phyloP scores from a whole-genome alignment of 208 protist species.

The Leishmania major region DNA sequence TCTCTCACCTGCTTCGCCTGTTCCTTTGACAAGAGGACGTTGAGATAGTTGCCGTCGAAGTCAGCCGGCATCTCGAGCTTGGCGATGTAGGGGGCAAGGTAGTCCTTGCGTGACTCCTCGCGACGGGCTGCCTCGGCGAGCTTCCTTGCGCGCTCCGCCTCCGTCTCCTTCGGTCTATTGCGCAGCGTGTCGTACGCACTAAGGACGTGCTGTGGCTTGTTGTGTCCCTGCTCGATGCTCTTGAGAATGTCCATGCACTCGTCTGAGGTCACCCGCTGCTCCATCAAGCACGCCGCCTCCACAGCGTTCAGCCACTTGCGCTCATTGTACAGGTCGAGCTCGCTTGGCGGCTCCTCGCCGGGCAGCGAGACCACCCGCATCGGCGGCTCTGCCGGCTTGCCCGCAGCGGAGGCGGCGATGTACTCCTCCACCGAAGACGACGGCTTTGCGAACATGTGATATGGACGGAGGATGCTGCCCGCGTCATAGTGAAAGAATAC shows the following conservation, averaged over 20 bases:
- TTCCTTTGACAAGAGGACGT: conserved; percentile 64
- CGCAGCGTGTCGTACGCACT: conserved; percentile 90
- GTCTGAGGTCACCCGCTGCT: conserved; percentile 54
- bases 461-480: conserved; percentile 78
- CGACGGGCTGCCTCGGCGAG: conserved; percentile 68
- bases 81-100: conserved; percentile 90
- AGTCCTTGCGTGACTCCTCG: conserved; percentile 85
- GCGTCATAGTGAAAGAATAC: conserved; percentile 83
- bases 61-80: conserved; percentile 68
- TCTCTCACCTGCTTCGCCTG: conserved; percentile 87
- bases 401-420: conserved; percentile 50
- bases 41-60: conserved; percentile 81
- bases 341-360: conserved; percentile 61
- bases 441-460: conserved; percentile 80
- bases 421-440: conserved; percentile 78
- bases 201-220: conserved; percentile 39
- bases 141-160: conserved; percentile 70
- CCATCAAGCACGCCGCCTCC: conserved; percentile 64
- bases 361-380: conserved; percentile 71
- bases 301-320: conserved; percentile 76
- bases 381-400: conserved; percentile 42
- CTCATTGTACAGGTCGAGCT: conserved; percentile 82
- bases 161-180: conserved; percentile 85
- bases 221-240: conserved; percentile 48
- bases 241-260: conserved; percentile 70